A percentile compares a stretch with the other conserved stretches of the same genome.
These are phyloP conservation scores for Penicillium sp. DNA, from an alignment of 2,329 filamentous ascomycete species.

Conservation along the genomic window DNA sequence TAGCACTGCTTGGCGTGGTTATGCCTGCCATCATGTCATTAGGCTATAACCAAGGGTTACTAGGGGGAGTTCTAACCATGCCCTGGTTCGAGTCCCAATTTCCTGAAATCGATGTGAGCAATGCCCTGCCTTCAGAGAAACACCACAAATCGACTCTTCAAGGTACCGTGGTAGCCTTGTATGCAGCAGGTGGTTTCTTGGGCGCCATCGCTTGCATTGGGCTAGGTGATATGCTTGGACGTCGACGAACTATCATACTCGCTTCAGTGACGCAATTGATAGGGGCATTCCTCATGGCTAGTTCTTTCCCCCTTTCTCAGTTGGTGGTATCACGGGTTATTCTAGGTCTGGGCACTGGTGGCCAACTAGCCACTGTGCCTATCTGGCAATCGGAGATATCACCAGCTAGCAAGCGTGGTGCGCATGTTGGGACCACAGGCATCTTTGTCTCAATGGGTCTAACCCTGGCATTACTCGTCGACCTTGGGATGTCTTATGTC, in stretches of 20 bases:
- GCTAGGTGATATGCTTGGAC: slow-evolving; percentile 10
- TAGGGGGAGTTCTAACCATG: slow-evolving; percentile 14
- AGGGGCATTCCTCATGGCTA: slow-evolving; percentile 10
- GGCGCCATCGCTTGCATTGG: slow-evolving; percentile 12
- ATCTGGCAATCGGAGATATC: slow-evolving; percentile 15
- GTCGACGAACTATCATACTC: slow-evolving; percentile 8
- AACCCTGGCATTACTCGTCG: slow-evolving; percentile 8
- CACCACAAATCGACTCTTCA: slow-evolving; percentile 6
- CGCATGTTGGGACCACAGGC: slow-evolving; percentile 8
- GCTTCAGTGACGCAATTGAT: slow-evolving; percentile 7
- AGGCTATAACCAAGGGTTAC: slow-evolving; percentile 12
- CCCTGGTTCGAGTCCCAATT: slow-evolving; percentile 11
- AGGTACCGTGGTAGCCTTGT: slow-evolving; percentile 12
- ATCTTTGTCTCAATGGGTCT: slow-evolving; percentile 6
- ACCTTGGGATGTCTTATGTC: slow-evolving; percentile 13
- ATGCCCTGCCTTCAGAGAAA: slow-evolving; percentile 3
- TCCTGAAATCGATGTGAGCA: slow-evolving; percentile 7
- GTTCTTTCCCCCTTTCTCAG: slow-evolving; percentile 8
- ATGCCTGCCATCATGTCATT: slow-evolving; percentile 14
- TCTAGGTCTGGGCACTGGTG: slow-evolving; percentile 11
- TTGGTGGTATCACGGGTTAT: slow-evolving; percentile 10
- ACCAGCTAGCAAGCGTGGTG: slow-evolving; percentile 8
- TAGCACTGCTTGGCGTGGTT: slow-evolving; percentile 6
- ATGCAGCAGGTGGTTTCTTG: slow-evolving; percentile 11
- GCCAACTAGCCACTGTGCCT: slow-evolving; percentile 9